Conservation (phyloP, 2,329 filamentous ascomycete species). For the Aspergillus terreus region DNA sequence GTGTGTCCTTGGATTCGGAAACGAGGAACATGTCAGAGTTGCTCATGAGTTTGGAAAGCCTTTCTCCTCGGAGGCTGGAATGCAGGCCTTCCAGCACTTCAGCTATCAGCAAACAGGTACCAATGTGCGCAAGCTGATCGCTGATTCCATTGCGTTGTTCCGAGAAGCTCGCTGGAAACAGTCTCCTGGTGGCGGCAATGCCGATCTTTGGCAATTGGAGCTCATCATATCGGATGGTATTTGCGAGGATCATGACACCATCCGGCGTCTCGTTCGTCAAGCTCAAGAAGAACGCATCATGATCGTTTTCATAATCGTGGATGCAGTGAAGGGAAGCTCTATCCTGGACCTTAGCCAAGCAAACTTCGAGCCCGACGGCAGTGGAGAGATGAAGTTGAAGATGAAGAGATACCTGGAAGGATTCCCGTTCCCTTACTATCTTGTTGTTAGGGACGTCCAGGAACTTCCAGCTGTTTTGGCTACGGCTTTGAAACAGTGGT, state of each 20-base stretch:
- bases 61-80: slow-evolving; percentile 76
- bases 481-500: slow-evolving; percentile 90
- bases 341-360: slow-evolving; percentile 89
- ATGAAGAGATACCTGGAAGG: slow-evolving; percentile 90
- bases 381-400: slow-evolving; percentile 63
- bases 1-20: slow-evolving; percentile 86
- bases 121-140: slow-evolving; percentile 75
- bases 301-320: slow-evolving; percentile 97
- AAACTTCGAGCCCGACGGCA: slow-evolving; percentile 67
- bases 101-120: slow-evolving; percentile 81
- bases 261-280: slow-evolving; percentile 76
- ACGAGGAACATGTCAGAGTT: slow-evolving; percentile 65
- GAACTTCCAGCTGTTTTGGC: slow-evolving; percentile 88
- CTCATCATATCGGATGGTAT: slow-evolving; percentile 92
- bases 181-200: slow-evolving; percentile 47
- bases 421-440: slow-evolving; percentile 95
- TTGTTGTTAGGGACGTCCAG: slow-evolving; percentile 87
- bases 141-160: slow-evolving; percentile 76
- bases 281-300: slow-evolving; percentile 93
- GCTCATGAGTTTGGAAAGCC: slow-evolving; percentile 82
- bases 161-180: slow-evolving; percentile 66
- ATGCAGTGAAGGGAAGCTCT: slow-evolving; percentile 53
- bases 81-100: slow-evolving; percentile 79
- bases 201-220: slow-evolving; percentile 90
- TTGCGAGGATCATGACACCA: slow-evolving; percentile 81